Evolutionary conservation across 495 filamentous ascomycete genomes (phyloP).

Genomic region (Aspergillus conjunctus): DNA sequence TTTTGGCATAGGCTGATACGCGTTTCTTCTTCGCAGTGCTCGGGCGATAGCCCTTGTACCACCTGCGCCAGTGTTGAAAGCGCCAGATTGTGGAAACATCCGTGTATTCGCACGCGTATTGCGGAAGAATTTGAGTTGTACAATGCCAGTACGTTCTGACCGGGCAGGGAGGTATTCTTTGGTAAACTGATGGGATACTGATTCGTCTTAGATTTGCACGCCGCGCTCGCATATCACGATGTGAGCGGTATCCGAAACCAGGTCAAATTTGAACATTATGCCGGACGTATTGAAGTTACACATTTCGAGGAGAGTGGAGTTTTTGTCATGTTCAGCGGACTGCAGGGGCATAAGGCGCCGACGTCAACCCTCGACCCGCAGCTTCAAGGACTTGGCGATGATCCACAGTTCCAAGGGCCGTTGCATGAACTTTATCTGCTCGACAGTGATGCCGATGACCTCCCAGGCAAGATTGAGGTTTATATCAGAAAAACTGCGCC

Average conservation of each 20-base stretch:
- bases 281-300: slow-evolving; percentile 66
- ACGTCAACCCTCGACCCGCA: slow-evolving; percentile 54
- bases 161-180: no score
- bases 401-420: slow-evolving; percentile 44
- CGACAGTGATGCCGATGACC: slow-evolving; percentile 68
- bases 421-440: slow-evolving; percentile 57
- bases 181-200: slow-evolving; percentile 13
- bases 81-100: slow-evolving; percentile 77
- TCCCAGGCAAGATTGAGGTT: slow-evolving; percentile 64
- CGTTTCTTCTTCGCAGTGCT: slow-evolving; percentile 53
- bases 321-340: slow-evolving; percentile 53
- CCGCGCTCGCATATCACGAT: slow-evolving; percentile 65
- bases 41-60: slow-evolving; percentile 74
- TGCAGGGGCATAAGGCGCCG: slow-evolving; percentile 49
- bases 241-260: slow-evolving; percentile 61
- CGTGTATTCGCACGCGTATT: slow-evolving; percentile 75
- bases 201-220: slow-evolving; percentile 56
- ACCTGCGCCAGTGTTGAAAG: slow-evolving; percentile 78
- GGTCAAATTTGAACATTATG: slow-evolving; percentile 57
- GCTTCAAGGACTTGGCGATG: slow-evolving; percentile 53
- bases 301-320: slow-evolving; percentile 63
- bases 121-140: slow-evolving; percentile 74
- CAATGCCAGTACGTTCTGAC: slow-evolving; percentile 53
- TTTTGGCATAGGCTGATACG: neutral
- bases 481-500: slow-evolving; percentile 69